phyloP scores from a whole-genome alignment of 495 filamentous ascomycete species.

The Aspergillus steynii region DNA sequence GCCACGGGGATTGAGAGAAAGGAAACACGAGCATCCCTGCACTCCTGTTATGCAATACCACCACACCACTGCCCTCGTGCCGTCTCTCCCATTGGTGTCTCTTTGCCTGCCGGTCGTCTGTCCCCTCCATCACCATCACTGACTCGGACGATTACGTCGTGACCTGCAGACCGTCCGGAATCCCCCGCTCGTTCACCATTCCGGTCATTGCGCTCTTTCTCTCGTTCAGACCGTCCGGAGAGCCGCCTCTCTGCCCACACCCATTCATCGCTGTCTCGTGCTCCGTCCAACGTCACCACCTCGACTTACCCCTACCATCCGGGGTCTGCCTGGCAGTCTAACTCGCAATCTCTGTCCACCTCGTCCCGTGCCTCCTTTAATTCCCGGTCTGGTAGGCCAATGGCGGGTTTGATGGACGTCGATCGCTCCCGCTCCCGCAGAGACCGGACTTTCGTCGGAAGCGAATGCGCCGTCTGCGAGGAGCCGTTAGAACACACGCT shows the following conservation, averaged over 20 bases:
- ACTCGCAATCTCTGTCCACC: slow-evolving; percentile 25
- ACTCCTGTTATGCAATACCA: slow-evolving; percentile 19
- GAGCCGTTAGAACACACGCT: slow-evolving; percentile 96
- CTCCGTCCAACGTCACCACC: slow-evolving; percentile 28
- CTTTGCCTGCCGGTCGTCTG: slow-evolving; percentile 9
- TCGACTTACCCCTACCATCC: slow-evolving; percentile 22
- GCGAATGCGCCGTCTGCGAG: slow-evolving; percentile 94
- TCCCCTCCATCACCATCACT: slow-evolving; percentile 20
- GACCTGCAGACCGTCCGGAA: slow-evolving; percentile 34
- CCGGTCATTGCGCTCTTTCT: slow-evolving; percentile 30
- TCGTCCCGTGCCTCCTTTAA: slow-evolving; percentile 46
- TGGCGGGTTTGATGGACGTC: slow-evolving; percentile 73
- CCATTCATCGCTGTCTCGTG: slow-evolving; percentile 27
- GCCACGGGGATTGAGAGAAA: slow-evolving; percentile 16
- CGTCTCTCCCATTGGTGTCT: slow-evolving; percentile 17
- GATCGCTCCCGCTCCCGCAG: slow-evolving; percentile 80
- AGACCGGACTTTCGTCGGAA: slow-evolving; percentile 93
- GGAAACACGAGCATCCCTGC: slow-evolving; percentile 10
- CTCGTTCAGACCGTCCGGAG: slow-evolving; percentile 36
- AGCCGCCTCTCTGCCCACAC: slow-evolving; percentile 33
- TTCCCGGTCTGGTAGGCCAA: slow-evolving; percentile 54
- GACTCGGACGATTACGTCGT: slow-evolving; percentile 11
- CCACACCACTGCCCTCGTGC: slow-evolving; percentile 10
- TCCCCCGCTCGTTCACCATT: slow-evolving; percentile 38
- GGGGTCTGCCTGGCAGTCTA: slow-evolving; percentile 19